Percentiles rank a stretch among this genome's conserved stretches.
Evolutionary conservation across 179 eudicot genomes (phyloP).

Genomic region (Amaranthus tricolor): DNA sequence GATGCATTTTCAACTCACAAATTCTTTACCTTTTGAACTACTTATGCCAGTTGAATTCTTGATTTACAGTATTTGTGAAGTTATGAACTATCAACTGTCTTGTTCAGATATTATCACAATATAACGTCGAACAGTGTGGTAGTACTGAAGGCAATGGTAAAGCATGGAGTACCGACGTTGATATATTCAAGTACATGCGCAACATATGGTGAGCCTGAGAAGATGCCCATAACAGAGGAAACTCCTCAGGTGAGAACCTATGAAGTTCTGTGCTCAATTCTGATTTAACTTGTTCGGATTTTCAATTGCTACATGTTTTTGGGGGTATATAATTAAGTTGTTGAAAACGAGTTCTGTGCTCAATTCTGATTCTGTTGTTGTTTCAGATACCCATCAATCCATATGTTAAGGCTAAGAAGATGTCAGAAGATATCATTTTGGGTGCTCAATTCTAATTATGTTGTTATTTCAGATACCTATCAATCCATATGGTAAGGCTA

Average conservation of each 20-base stretch:
- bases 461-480: constrained; percentile 60
- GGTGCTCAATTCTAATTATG: background rate
- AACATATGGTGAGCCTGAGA: constrained; percentile 91
- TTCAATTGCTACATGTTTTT: constrained; percentile 1
- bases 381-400: constrained; percentile 82
- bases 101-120: constrained; percentile 82
- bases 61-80: background rate
- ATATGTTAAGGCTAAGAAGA: constrained; percentile 94
- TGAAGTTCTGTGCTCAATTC: constrained; percentile 3
- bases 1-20: no score
- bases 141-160: constrained; percentile 79
- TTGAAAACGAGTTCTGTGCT: constrained; percentile 1
- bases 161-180: constrained; percentile 62
- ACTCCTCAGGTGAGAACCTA: constrained; percentile 75
- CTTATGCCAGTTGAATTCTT: no score
- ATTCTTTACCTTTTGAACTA: no score
- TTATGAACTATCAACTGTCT: background rate
- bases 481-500: constrained; percentile 94
- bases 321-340: no score
- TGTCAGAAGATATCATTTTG: constrained; percentile 81
- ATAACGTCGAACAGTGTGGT: constrained; percentile 84
- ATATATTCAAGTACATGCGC: constrained; percentile 98
- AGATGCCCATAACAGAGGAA: constrained; percentile 91
- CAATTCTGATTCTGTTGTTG: constrained; percentile 22
- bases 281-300: background rate